These are phyloP conservation scores for Geotrichum klebahnii DNA, from an alignment of 1,139 yeast species.

Conservation along the genomic window DNA sequence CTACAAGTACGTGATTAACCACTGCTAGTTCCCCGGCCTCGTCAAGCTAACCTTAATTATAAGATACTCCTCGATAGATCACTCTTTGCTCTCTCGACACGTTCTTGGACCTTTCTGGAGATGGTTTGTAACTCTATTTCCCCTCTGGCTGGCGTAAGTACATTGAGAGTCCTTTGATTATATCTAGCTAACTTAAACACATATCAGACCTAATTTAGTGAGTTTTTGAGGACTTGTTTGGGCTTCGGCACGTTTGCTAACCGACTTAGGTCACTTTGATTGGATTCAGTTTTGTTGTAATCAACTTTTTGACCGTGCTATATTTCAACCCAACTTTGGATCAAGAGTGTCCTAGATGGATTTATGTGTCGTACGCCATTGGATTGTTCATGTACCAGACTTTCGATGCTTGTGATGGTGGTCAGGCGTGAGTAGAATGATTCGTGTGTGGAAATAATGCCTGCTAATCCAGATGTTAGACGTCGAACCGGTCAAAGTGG, in stretches of 20 bases:
- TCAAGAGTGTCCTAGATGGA: slow-evolving; percentile 67
- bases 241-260: neutral
- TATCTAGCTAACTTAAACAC: too few relatives aligned
- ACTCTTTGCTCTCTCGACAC: slow-evolving; percentile 69
- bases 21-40: too few relatives aligned
- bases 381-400: slow-evolving; percentile 90
- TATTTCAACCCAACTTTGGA: slow-evolving; percentile 69
- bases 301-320: slow-evolving; percentile 62
- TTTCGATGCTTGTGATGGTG: slow-evolving; percentile 94
- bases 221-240: too few relatives aligned
- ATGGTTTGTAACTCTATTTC: slow-evolving; percentile 67
- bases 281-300: slow-evolving; percentile 67
- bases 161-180: neutral
- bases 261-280: slow-evolving; percentile 69
- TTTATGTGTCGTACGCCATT: slow-evolving; percentile 71
- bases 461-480: too few relatives aligned
- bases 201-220: slow-evolving; percentile 2
- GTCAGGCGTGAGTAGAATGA: slow-evolving; percentile 60
- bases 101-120: slow-evolving; percentile 71
- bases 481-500: slow-evolving; percentile 89
- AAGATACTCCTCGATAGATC: slow-evolving; percentile 71
- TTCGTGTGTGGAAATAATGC: too few relatives aligned
- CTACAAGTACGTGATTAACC: slow-evolving; percentile 52
- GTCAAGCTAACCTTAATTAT: too few relatives aligned
- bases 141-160: slow-evolving; percentile 66